Evolutionary conservation across 768 basidiomycete genomes (phyloP).

Genomic region (Termitomyces sp.): DNA sequence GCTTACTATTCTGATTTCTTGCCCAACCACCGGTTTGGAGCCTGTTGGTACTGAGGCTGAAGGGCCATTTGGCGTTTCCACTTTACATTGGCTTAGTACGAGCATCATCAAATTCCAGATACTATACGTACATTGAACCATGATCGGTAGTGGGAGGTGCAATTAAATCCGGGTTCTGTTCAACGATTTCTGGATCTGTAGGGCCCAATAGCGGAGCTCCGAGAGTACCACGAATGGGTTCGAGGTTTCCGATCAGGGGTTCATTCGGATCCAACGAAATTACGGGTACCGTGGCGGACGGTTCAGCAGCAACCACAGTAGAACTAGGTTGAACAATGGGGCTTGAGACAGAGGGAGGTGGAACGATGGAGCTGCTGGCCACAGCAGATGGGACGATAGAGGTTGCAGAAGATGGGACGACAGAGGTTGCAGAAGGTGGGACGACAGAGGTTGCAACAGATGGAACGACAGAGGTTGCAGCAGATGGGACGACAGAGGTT

Average conservation of each 20-base stretch:
- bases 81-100: constrained; percentile 17
- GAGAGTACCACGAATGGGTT: constrained; percentile 32
- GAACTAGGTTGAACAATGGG: constrained; percentile 6
- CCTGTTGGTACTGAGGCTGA: constrained; percentile 49
- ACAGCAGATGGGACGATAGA: background rate
- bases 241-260: constrained; percentile 22
- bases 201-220: constrained; percentile 40
- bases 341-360: background rate
- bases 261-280: constrained; percentile 38
- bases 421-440: too few relatives aligned
- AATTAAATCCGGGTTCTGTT: constrained; percentile 36
- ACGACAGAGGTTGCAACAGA: background rate
- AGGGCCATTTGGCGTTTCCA: constrained; percentile 51
- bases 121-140: constrained; percentile 31
- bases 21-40: constrained; percentile 57
- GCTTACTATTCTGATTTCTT: constrained; percentile 45
- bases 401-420: background rate
- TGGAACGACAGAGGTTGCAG: too few relatives aligned
- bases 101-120: background rate
- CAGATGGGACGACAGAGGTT: background rate
- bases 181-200: constrained; percentile 31
- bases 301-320: constrained; percentile 16
- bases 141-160: constrained; percentile 41
- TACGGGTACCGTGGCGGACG: constrained; percentile 38
- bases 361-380: background rate